These are phyloP conservation scores for Penicillium chermesinum DNA, from an alignment of 495 filamentous ascomycete genomes.

Conservation along the genomic window DNA sequence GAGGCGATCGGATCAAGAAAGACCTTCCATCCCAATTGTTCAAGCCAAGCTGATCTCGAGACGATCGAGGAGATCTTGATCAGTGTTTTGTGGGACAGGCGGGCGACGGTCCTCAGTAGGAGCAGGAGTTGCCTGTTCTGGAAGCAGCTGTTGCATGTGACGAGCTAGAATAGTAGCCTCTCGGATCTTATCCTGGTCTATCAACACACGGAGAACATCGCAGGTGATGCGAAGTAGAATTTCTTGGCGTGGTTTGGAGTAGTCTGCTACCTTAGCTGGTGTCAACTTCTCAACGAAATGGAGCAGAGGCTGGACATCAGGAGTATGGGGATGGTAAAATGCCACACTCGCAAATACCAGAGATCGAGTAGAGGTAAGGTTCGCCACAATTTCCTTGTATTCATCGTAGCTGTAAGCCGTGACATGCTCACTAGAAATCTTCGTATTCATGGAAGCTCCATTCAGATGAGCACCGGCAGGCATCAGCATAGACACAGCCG, in stretches of 20 bases:
- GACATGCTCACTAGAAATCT: constrained; percentile 14
- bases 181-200: constrained; percentile 25
- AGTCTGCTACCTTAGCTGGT: constrained; percentile 12
- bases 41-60: constrained; percentile 29
- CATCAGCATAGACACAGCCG: constrained; percentile 20
- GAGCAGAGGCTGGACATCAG: constrained; percentile 29
- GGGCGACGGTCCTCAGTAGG: constrained; percentile 8
- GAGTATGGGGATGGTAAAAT: constrained; percentile 34
- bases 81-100: constrained; percentile 10
- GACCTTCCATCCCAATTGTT: no score
- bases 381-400: constrained; percentile 21
- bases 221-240: constrained; percentile 27
- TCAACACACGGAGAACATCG: constrained; percentile 32
- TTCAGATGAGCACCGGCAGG: constrained; percentile 22
- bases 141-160: constrained; percentile 28
- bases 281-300: constrained; percentile 18
- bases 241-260: constrained; percentile 18
- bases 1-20: no score
- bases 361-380: constrained; percentile 20
- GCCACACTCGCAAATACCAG: constrained; percentile 21
- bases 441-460: constrained; percentile 18
- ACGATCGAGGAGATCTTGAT: constrained; percentile 25
- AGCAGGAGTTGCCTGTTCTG: constrained; percentile 13
- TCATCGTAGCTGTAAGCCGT: constrained; percentile 27
- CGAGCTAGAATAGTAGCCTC: constrained; percentile 29